Evolutionary conservation across 2,329 filamentous ascomycete genomes (phyloP).

Genomic region (Apiospora phragmitis): DNA sequence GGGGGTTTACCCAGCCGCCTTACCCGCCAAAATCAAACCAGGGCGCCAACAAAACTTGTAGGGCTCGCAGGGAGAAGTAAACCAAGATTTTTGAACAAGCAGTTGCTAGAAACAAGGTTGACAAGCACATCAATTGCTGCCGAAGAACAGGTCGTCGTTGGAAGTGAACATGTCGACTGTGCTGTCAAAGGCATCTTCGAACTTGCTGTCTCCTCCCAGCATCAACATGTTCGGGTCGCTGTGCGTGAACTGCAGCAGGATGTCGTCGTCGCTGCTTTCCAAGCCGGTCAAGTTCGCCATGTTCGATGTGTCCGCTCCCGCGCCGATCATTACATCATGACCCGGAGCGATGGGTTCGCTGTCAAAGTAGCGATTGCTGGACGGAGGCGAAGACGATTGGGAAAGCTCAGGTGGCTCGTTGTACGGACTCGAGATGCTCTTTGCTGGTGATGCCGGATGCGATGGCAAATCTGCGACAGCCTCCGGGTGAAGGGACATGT

Average conservation of each 20-base stretch:
- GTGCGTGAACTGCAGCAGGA: conserved; percentile 46
- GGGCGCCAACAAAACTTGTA: background rate
- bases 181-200: conserved; percentile 54
- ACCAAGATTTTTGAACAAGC: background rate
- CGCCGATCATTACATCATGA: conserved; percentile 32
- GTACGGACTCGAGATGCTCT: conserved; percentile 52
- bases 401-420: conserved; percentile 62
- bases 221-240: conserved; percentile 48
- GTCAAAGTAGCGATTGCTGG: conserved; percentile 45
- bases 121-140: conserved; percentile 22
- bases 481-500: conserved; percentile 28
- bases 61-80: background rate
- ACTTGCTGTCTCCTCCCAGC: conserved; percentile 45
- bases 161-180: conserved; percentile 52
- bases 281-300: conserved; percentile 27
- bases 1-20: background rate
- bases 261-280: conserved; percentile 43
- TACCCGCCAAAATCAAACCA: background rate
- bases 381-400: conserved; percentile 58
- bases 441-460: conserved; percentile 48
- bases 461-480: conserved; percentile 14
- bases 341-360: conserved; percentile 41
- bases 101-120: background rate
- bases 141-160: conserved; percentile 55
- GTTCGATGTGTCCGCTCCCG: conserved; percentile 29